Base-by-base conservation (phyloP, 129 eudicot species). In the Flaveria linearis region DNA sequence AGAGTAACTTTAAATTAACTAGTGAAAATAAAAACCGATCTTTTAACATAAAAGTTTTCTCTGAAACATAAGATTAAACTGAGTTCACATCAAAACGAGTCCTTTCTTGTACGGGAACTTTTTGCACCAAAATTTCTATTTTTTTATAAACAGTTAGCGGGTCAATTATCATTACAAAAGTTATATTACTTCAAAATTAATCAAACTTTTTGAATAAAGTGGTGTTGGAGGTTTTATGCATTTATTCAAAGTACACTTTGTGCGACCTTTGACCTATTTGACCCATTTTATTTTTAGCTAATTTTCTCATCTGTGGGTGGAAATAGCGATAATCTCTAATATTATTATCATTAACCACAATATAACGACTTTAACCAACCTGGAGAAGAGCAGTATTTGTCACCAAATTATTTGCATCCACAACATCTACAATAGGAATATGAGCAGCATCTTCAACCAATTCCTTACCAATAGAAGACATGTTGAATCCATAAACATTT, bases 391-490 rank as follows among this genome's bases (percentile, higher is more conserved):
- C 90, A 33, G 96, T 76, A 55, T 73, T 62, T 0, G 99, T 94
- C 43, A 94, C 89, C 72, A 94, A 78, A 83, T 94, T 85, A 71
- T 76, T 64, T 70, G 76, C 82, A 69, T 91, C 94, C 53, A 94
- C 79, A 53, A 89, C 90, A 86, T 94, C 99, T 33, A 94, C 86
- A 43, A 91, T 89, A 13, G 97, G 99, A 83, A 83, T 9, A 77
- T 77, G 86, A 79, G 96, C 82, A 77, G 99, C 99, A 84, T 89
- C 94, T 79, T 82, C 86, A 57, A 86, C 92, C 46, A 89, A 78
- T 80, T 94, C 99, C 17, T 84, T 84, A 78, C 94, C 99, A 28
- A 94, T 78, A 78, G 85, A 85, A 13, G 99, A 89, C 99, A 94
- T 94, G 80, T 86, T 79, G 56, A 94, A 84, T 46, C 99, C 97